Conservation (phyloP, 345 rosid genomes). For the Pugionium cornutum region DNA sequence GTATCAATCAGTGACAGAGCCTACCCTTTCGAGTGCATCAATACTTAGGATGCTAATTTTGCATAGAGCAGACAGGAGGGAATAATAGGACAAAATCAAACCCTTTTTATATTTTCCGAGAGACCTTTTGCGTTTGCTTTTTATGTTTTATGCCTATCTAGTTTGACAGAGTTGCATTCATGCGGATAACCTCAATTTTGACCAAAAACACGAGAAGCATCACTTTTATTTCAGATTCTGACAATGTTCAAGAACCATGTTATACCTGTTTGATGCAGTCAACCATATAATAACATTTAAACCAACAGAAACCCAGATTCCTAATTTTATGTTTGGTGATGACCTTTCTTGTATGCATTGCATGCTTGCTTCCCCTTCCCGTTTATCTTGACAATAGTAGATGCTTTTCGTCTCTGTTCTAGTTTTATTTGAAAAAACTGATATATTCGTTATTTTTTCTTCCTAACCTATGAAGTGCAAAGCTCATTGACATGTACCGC, state of each 20-base stretch:
- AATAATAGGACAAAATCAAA: background rate
- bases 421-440: background rate
- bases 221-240: constrained; percentile 11
- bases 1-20: constrained; percentile 3
- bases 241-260: constrained; percentile 19
- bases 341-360: constrained; percentile 17
- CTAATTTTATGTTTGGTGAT: constrained; percentile 21
- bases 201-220: background rate
- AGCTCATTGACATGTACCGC: constrained; percentile 82
- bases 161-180: constrained; percentile 10
- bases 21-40: constrained; percentile 4
- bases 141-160: constrained; percentile 18
- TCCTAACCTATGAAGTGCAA: constrained; percentile 56
- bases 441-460: background rate
- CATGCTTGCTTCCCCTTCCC: constrained; percentile 8
- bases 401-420: constrained; percentile 12
- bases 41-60: constrained; percentile 16
- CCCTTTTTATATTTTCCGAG: background rate
- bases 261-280: constrained; percentile 15
- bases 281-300: constrained; percentile 2
- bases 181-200: constrained; percentile 7
- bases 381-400: background rate
- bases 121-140: constrained; percentile 8
- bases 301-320: background rate
- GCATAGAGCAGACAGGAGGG: background rate